Percentiles rank a stretch among this genome's conserved stretches.
Conservation (phyloP, 2,329 filamentous ascomycete species). For the Colletotrichum sp. region DNA sequence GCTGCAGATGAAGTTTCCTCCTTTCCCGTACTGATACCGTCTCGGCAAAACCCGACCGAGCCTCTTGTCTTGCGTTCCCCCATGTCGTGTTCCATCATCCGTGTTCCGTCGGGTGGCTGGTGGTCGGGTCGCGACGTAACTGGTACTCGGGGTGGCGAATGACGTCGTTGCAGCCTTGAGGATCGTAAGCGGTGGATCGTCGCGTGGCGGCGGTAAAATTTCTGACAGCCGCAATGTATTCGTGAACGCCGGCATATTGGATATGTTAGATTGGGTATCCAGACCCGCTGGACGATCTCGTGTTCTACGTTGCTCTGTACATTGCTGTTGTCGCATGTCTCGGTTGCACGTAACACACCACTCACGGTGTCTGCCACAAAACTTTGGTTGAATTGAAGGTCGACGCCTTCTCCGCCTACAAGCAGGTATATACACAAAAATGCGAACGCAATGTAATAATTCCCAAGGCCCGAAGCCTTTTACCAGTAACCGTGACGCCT, state of each 20-base stretch:
- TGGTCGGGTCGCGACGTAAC: neutral
- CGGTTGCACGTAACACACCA: neutral
- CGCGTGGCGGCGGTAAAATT: neutral
- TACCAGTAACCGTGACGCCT: conserved; percentile 11
- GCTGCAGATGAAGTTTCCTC: neutral
- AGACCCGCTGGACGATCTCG: neutral
- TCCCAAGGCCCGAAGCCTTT: neutral
- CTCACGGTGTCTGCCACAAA: neutral
- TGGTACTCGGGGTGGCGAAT: conserved; percentile 9
- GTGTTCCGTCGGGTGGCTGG: neutral
- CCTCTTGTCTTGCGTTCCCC: neutral
- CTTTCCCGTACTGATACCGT: neutral
- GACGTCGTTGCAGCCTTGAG: conserved; percentile 6
- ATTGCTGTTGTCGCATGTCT: neutral
- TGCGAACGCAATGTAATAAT: conserved; percentile 1
- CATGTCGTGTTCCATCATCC: neutral
- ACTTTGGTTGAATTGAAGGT: conserved; percentile 8
- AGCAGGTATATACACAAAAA: conserved; percentile 10
- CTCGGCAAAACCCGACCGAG: neutral
- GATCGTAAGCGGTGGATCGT: neutral
- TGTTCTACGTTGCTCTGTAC: neutral
- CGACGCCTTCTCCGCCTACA: neutral
- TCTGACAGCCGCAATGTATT: neutral
- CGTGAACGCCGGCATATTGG: neutral
- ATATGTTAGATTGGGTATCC: neutral